phyloP scores from a whole-genome alignment of 192 early-diverging fungal genomes.

The Dispira parvispora region DNA sequence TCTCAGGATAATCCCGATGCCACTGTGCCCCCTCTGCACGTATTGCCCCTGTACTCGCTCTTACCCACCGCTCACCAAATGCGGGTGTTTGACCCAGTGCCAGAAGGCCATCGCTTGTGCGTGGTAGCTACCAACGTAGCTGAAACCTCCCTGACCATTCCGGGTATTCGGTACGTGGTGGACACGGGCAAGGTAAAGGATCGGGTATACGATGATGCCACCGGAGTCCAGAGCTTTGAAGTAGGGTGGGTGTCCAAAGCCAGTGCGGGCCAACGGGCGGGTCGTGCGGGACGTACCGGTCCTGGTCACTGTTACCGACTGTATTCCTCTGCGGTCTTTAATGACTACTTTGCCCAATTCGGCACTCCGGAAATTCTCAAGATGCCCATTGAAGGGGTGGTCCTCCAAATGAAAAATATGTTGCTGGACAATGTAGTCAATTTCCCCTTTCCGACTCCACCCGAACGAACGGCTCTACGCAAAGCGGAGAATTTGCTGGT shows the following conservation, averaged over 20 bases:
- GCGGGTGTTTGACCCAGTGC: constrained; percentile 76
- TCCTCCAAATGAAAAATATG: constrained; percentile 98
- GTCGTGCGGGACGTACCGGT: constrained; percentile 89
- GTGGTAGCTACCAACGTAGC: constrained; percentile 97
- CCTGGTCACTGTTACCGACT: constrained; percentile 96
- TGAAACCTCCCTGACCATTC: constrained; percentile 97
- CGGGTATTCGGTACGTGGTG: constrained; percentile 86
- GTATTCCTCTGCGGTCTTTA: constrained; percentile 84
- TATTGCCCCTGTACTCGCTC: constrained; percentile 94
- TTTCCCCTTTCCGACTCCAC: constrained; percentile 97
- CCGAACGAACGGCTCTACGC: constrained; percentile 46
- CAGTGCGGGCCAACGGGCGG: constrained; percentile 85
- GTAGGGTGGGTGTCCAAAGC: constrained; percentile 90
- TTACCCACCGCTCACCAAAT: constrained; percentile 83
- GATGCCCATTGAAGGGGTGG: constrained; percentile 91
- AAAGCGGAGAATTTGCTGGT: constrained; percentile 67
- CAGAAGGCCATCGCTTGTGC: constrained; percentile 73
- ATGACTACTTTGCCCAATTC: constrained; percentile 73
- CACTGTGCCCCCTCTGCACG: constrained; percentile 45
- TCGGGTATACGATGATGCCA: constrained; percentile 64
- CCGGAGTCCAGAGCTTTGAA: constrained; percentile 78
- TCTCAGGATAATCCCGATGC: constrained; percentile 9
- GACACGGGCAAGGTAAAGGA: constrained; percentile 92
- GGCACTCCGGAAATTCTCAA: constrained; percentile 81
- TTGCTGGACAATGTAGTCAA: constrained; percentile 83